Evolutionary conservation across 306 rosid genomes (phyloP).

Genomic region (Begonia fuchsioides): DNA sequence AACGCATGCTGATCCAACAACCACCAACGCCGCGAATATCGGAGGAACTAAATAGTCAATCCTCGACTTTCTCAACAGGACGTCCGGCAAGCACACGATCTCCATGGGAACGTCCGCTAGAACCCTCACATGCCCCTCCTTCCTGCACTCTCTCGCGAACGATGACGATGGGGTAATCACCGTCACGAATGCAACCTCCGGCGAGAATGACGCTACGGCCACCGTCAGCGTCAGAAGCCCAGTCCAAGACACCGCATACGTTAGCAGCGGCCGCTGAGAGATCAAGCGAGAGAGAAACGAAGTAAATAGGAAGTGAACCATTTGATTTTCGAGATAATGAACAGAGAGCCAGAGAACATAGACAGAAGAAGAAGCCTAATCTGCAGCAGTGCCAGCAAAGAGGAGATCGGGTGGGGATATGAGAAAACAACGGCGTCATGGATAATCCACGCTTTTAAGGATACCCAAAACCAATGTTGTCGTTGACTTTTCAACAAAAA

Average conservation of each 20-base stretch:
- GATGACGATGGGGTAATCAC: constrained; percentile 45
- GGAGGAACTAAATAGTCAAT: neutral
- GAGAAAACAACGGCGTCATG: neutral
- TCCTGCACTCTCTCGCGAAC: constrained; percentile 31
- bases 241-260: constrained; percentile 54
- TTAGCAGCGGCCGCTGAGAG: constrained; percentile 39
- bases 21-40: neutral
- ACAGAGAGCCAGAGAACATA: neutral
- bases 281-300: constrained; percentile 18
- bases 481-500: no score
- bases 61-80: neutral
- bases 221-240: constrained; percentile 37
- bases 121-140: neutral
- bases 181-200: constrained; percentile 57
- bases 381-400: constrained; percentile 7
- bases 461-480: no score
- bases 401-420: constrained; percentile 8
- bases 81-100: neutral
- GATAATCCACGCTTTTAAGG: no score
- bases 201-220: constrained; percentile 52
- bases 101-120: neutral
- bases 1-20: neutral
- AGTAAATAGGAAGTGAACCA: constrained; percentile 33
- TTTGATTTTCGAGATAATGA: neutral
- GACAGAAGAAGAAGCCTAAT: constrained; percentile 1